Evolutionary conservation across 441 rosid species (phyloP).

Genomic region (Metrosideros polymorpha): DNA sequence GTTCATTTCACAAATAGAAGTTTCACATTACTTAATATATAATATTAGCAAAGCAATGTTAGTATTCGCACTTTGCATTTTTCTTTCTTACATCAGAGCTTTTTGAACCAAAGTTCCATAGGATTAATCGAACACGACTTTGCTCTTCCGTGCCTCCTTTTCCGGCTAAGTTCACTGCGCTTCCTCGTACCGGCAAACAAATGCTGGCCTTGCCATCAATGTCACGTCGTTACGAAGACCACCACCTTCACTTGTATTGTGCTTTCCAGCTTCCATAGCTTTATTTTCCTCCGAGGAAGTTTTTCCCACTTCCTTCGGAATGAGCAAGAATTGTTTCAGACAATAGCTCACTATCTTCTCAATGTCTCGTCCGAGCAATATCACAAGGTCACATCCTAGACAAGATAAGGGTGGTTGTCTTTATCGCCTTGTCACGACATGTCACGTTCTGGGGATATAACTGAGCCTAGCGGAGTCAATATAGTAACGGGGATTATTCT

Average conservation of each 20-base stretch:
- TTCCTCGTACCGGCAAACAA: not conserved
- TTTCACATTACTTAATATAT: not conserved
- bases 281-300: not conserved
- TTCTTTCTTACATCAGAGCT: not conserved
- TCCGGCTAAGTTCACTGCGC: not conserved
- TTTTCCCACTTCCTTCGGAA: not conserved
- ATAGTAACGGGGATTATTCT: not conserved
- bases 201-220: not conserved
- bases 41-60: not conserved
- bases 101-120: not conserved
- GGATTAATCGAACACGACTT: not conserved
- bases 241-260: not conserved
- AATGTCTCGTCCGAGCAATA: not conserved
- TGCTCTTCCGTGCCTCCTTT: not conserved
- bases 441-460: not conserved
- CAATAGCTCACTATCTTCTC: not conserved
- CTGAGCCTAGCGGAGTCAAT: not conserved
- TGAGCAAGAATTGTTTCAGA: not conserved
- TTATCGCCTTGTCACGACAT: not conserved
- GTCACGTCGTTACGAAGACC: not conserved
- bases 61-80: not conserved
- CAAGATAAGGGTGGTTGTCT: not conserved
- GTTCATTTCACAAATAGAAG: not conserved
- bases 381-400: not conserved
- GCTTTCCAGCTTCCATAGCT: not conserved